Evolutionary conservation across 495 filamentous ascomycete genomes (phyloP).

Genomic region (Articulospora tetracladia): DNA sequence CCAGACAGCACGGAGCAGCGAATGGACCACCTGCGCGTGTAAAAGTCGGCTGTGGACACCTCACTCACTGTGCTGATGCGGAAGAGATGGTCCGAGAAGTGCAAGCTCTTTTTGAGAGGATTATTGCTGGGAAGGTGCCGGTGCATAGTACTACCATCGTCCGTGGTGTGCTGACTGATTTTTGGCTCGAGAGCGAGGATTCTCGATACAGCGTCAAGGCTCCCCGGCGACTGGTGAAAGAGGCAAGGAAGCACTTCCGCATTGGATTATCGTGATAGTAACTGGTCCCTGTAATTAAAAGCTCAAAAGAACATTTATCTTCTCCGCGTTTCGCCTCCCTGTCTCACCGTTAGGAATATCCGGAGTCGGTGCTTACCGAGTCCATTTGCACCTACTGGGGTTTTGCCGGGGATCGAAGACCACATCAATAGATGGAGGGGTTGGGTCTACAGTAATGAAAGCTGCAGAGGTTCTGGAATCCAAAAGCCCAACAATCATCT

Average conservation of each 20-base stretch:
- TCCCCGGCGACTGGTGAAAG: conserved; percentile 25
- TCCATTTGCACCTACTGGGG: too few relatives aligned
- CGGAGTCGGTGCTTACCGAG: too few relatives aligned
- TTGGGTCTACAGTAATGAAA: too few relatives aligned
- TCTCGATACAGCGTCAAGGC: conserved; percentile 26
- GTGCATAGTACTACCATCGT: conserved; percentile 16
- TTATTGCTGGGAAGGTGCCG: conserved; percentile 25
- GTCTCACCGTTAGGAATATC: too few relatives aligned
- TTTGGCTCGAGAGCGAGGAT: conserved; percentile 23
- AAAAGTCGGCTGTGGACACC: conserved; percentile 28
- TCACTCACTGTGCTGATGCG: conserved; percentile 26
- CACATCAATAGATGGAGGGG: too few relatives aligned
- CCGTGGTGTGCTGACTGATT: conserved; percentile 26
- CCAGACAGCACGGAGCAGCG: background rate
- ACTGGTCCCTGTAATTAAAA: too few relatives aligned
- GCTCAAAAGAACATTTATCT: too few relatives aligned
- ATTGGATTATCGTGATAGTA: background rate
- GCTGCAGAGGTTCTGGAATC: too few relatives aligned
- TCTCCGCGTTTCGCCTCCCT: too few relatives aligned
- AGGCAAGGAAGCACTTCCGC: conserved; percentile 25
- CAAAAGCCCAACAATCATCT: too few relatives aligned
- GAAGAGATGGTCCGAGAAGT: conserved; percentile 26
- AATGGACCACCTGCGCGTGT: conserved; percentile 11
- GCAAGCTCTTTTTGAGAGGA: conserved; percentile 17
- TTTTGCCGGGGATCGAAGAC: too few relatives aligned